A percentile compares a stretch with the other conserved stretches of the same genome.
These are phyloP conservation scores for Sideroxylon spinosum DNA, from an alignment of 179 eudicot species.

Conservation along the genomic window DNA sequence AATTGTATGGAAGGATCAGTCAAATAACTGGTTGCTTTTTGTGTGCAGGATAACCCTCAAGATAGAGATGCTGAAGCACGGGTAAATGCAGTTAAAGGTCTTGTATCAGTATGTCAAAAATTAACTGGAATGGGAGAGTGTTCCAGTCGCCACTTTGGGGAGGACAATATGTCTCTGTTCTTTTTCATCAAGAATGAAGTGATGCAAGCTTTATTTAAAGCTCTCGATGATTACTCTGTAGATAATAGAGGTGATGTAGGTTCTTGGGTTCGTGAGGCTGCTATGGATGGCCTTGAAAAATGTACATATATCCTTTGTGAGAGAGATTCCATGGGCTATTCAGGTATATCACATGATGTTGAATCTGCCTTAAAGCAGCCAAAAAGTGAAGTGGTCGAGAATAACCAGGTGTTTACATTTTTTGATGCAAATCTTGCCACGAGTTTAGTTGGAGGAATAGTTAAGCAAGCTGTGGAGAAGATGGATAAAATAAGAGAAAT, in stretches of 20 bases:
- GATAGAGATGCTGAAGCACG: constrained; percentile 99
- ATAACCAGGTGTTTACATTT: constrained; percentile 26
- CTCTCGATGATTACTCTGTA: constrained; percentile 90
- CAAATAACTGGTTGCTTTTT: constrained; percentile 8
- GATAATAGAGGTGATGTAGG: constrained; percentile 99
- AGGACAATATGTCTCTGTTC: constrained; percentile 42
- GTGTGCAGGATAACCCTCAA: constrained; percentile 71
- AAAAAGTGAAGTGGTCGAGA: constrained; percentile 19
- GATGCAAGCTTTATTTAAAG: constrained; percentile 67
- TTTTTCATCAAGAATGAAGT: constrained; percentile 66
- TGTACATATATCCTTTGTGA: constrained; percentile 76
- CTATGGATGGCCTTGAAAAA: constrained; percentile 88
- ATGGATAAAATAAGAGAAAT: constrained; percentile 89
- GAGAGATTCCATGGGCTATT: constrained; percentile 37
- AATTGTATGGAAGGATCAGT: not conserved
- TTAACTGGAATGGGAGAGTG: constrained; percentile 38
- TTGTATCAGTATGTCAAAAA: constrained; percentile 71
- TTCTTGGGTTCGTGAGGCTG: constrained; percentile 99
- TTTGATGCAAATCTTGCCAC: constrained; percentile 69
- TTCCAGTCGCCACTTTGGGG: constrained; percentile 28
- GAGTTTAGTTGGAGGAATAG: constrained; percentile 61
- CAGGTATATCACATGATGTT: constrained; percentile 15
- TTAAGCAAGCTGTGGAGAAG: constrained; percentile 93
- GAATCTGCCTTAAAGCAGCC: constrained; percentile 26
- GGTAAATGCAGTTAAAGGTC: constrained; percentile 87